phyloP scores from a whole-genome alignment of 2,329 filamentous ascomycete genomes.

The Paecilomyces formosus region DNA sequence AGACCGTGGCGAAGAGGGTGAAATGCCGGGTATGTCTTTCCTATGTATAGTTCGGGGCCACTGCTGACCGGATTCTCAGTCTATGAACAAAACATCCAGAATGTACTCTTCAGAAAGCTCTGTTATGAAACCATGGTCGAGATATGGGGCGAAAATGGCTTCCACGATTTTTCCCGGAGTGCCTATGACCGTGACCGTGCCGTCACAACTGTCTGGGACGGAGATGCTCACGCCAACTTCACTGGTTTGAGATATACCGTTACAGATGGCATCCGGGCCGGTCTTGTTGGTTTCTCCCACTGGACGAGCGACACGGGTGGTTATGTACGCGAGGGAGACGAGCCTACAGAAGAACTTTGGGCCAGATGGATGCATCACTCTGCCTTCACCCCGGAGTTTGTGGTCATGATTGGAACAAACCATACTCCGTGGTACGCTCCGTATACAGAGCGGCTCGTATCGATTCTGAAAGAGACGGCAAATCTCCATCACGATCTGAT shows the following conservation, averaged over 20 bases:
- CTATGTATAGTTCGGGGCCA: neutral
- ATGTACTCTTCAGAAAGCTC: neutral
- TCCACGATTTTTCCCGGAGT: neutral
- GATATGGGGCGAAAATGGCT: neutral
- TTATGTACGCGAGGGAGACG: neutral
- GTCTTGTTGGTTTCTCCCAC: conserved; percentile 1
- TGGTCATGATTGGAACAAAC: neutral
- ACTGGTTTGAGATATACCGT: neutral
- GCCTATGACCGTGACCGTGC: neutral
- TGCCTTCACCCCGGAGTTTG: neutral
- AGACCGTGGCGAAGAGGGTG: conserved; percentile 31
- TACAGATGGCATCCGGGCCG: neutral
- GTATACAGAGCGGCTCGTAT: neutral
- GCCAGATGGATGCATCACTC: neutral
- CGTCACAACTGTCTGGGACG: neutral
- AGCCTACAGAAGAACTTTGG: neutral
- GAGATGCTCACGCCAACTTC: neutral
- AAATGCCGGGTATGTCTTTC: conserved; percentile 22
- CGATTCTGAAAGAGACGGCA: neutral
- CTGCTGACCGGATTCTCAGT: neutral
- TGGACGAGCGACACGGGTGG: neutral
- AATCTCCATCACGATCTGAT: neutral
- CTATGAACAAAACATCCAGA: conserved; percentile 29
- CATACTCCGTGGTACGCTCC: neutral
- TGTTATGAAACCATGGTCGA: conserved; percentile 1